Evolutionary conservation across 257 asterid species (phyloP).

Genomic region (Gentiana macrophylla): DNA sequence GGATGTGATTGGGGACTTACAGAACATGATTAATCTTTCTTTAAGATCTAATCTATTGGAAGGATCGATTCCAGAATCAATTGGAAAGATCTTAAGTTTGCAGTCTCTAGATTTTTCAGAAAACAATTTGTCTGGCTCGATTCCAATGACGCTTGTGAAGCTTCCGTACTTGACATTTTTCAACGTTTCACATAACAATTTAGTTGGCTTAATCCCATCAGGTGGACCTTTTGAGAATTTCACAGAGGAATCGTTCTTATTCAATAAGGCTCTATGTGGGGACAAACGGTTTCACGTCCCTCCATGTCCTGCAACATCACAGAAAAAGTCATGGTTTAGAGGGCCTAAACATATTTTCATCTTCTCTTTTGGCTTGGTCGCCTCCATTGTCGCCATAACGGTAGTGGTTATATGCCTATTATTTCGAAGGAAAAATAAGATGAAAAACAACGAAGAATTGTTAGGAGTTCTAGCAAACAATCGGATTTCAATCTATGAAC

Average conservation of each 20-base stretch:
- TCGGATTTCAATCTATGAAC: constrained; percentile 14
- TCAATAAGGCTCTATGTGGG: constrained; percentile 22
- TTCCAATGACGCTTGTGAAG: too few species aligned
- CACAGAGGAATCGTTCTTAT: constrained; percentile 13
- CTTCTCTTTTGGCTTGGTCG: constrained; percentile 1
- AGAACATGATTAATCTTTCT: too few species aligned
- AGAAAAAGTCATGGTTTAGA: neutral
- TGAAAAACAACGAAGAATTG: neutral
- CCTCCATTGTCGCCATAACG: neutral
- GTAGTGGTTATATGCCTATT: neutral
- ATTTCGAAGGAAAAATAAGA: constrained; percentile 1
- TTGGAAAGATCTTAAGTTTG: too few species aligned
- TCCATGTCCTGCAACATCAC: constrained; percentile 11
- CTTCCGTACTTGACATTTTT: too few species aligned
- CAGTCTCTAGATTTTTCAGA: too few species aligned
- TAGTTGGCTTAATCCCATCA: constrained; percentile 19
- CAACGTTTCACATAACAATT: too few species aligned
- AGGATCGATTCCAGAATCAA: too few species aligned
- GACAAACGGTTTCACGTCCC: constrained; percentile 12
- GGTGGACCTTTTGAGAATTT: constrained; percentile 20
- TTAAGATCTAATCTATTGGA: too few species aligned
- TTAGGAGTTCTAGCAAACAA: neutral
- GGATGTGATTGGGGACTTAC: too few species aligned
- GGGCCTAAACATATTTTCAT: neutral
- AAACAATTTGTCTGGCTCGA: too few species aligned